A percentile compares a stretch with the other conserved stretches of the same genome.
Conservation (phyloP, 1,284 basidiomycete genomes). For the Malassezia pachydermatis region DNA sequence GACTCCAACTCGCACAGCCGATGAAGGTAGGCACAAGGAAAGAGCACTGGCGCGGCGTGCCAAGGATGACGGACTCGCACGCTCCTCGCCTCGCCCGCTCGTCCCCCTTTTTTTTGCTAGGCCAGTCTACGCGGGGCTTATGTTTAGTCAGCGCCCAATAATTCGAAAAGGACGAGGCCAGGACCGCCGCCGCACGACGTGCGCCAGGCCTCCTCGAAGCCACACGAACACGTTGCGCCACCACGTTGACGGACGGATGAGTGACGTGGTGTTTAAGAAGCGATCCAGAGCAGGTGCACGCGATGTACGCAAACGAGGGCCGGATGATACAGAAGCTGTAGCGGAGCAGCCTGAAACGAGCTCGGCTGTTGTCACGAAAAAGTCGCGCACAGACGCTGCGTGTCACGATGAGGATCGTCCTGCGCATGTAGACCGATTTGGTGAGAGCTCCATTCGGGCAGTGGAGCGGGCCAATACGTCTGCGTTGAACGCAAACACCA, state of each 20-base stretch:
- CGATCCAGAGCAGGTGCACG: constrained; percentile 5
- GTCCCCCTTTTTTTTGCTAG: not conserved
- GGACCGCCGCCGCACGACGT: too few relatives aligned
- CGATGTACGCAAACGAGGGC: constrained; percentile 15
- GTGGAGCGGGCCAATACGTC: constrained; percentile 27
- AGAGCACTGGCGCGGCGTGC: not conserved
- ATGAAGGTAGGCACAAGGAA: not conserved
- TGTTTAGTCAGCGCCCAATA: constrained; percentile 1
- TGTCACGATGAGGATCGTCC: not conserved
- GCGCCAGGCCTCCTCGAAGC: too few relatives aligned
- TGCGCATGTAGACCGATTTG: constrained; percentile 53
- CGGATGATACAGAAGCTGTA: too few relatives aligned
- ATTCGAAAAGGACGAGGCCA: too few relatives aligned
- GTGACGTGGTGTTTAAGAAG: constrained; percentile 18
- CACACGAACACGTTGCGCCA: too few relatives aligned
- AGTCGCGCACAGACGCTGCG: constrained; percentile 4
- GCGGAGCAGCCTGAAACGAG: constrained; percentile 1
- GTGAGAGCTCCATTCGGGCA: constrained; percentile 53
- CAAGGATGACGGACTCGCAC: not conserved
- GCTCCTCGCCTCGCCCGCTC: not conserved
- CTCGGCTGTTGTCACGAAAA: constrained; percentile 7
- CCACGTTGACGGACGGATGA: too few relatives aligned
- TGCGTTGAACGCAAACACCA: constrained; percentile 17
- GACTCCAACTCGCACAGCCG: not conserved
- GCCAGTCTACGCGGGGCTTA: not conserved